Evolutionary conservation across 73 alveolate genomes (phyloP).

Genomic region (Tetrahymena borealis): DNA sequence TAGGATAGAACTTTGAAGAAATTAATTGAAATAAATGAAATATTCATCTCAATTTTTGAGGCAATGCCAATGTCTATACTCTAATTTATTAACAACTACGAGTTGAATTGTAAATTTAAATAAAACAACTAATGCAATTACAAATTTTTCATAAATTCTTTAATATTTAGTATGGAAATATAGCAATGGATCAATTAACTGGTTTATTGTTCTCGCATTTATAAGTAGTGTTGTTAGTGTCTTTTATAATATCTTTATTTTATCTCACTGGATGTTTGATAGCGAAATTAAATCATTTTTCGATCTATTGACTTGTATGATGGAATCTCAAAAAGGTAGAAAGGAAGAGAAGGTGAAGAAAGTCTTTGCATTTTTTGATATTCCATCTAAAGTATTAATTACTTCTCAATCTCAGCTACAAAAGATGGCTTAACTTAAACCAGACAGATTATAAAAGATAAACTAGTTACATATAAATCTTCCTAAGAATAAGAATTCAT

Average conservation of each 20-base stretch:
- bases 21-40: neutral
- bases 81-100: neutral
- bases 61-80: neutral
- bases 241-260: neutral
- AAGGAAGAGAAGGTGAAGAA: neutral
- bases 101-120: neutral
- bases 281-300: neutral
- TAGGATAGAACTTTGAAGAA: neutral
- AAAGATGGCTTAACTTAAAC: neutral
- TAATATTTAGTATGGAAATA: neutral
- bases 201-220: neutral
- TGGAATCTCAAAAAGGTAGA: neutral
- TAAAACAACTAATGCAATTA: too few species aligned
- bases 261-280: neutral
- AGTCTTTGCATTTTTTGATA: neutral
- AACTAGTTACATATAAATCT: neutral
- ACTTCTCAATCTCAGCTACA: neutral
- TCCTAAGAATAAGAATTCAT: neutral
- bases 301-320: neutral
- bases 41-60: neutral
- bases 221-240: neutral
- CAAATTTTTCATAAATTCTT: neutral
- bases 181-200: neutral
- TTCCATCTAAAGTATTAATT: neutral
- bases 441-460: neutral